These are phyloP conservation scores for Biscutella laevigata DNA, from an alignment of 441 rosid genomes.

Conservation along the genomic window DNA sequence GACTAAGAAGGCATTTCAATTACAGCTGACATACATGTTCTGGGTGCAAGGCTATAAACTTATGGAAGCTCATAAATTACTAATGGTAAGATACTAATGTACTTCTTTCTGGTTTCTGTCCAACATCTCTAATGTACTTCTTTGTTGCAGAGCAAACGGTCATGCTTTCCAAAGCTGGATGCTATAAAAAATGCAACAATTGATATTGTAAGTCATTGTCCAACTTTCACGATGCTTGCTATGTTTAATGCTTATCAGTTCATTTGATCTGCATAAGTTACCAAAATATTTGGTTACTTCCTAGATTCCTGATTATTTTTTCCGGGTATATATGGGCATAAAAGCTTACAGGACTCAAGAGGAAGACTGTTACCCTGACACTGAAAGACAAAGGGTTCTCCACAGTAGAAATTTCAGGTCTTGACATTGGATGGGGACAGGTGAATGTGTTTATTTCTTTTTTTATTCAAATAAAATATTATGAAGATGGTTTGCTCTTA, in stretches of 20 bases:
- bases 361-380: conserved; percentile 50
- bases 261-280: background rate
- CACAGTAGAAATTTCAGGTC: conserved; percentile 82
- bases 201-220: conserved; percentile 60
- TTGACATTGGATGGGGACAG: conserved; percentile 99
- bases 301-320: conserved; percentile 3
- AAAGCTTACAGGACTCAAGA: conserved; percentile 77
- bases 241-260: conserved; percentile 1
- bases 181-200: conserved; percentile 89
- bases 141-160: conserved; percentile 65
- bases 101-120: conserved; percentile 5
- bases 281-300: background rate
- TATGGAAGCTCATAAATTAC: conserved; percentile 52
- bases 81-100: conserved; percentile 48
- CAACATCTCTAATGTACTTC: too few relatives aligned
- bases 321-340: conserved; percentile 18
- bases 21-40: conserved; percentile 88
- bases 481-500: background rate
- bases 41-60: conserved; percentile 92
- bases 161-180: conserved; percentile 77
- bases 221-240: background rate
- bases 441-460: conserved; percentile 35
- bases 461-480: background rate
- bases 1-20: conserved; percentile 9
- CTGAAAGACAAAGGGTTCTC: conserved; percentile 48